Conservation (phyloP, 1,139 yeast species). For the Candida glucosophila region DNA sequence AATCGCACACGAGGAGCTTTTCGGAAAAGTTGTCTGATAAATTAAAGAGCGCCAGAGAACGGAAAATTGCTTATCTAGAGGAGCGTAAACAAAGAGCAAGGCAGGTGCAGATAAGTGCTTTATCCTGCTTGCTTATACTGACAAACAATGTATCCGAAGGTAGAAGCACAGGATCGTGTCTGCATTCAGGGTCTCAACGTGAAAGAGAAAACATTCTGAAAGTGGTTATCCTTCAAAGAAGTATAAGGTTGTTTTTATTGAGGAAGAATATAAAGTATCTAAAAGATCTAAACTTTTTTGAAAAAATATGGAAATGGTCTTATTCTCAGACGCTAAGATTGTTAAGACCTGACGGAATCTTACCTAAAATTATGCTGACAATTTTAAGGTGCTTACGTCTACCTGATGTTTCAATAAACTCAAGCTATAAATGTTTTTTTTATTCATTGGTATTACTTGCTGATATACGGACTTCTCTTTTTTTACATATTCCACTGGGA, state of each 20-base stretch:
- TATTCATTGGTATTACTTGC: conserved; percentile 18
- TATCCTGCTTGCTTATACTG: conserved; percentile 1
- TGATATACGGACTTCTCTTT: conserved; percentile 13
- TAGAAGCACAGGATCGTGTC: too few species aligned
- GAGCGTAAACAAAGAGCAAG: conserved; percentile 10
- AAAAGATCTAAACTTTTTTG: conserved; percentile 6
- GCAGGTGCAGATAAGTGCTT: conserved; percentile 1
- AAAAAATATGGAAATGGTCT: conserved; percentile 5
- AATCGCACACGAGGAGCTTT: conserved; percentile 1
- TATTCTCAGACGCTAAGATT: conserved; percentile 6
- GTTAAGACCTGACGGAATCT: conserved; percentile 4
- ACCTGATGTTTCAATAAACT: conserved; percentile 6
- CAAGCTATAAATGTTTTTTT: conserved; percentile 10
- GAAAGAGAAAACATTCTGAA: too few species aligned
- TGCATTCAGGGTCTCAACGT: too few species aligned
- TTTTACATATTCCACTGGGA: conserved; percentile 15
- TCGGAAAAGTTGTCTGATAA: conserved; percentile 6
- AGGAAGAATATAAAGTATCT: conserved; percentile 4
- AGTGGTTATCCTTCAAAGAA: too few species aligned
- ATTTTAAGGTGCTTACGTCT: conserved; percentile 8
- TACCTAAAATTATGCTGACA: conserved; percentile 5
- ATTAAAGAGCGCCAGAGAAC: conserved; percentile 10
- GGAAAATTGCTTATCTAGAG: conserved; percentile 11
- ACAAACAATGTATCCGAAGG: too few species aligned
- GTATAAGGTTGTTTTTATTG: too few species aligned